Base-by-base conservation (phyloP, 2,329 filamentous ascomycete genomes). In the Dothiorella sarmentorum region DNA sequence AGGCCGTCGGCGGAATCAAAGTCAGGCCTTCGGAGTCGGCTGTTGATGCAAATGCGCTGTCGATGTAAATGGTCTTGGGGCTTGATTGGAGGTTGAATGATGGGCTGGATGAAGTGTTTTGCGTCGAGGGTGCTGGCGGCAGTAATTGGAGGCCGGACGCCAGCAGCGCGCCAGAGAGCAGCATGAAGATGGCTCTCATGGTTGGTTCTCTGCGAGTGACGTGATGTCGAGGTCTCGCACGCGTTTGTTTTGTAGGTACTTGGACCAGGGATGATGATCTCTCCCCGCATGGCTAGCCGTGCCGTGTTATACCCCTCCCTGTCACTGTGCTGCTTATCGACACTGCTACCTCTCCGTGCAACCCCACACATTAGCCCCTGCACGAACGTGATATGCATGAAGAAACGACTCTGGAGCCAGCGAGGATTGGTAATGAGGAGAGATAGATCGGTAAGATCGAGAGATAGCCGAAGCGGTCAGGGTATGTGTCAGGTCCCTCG, bases 1-100 rank as follows among this genome's bases (percentile, higher is more conserved):
- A 62, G 1, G 76, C 77, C 0, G 75, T 76, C 0, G 80, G 80
- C 1, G 80, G 80, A 42, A 82, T 82, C 7, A 82, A 70, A 0
- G 79, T 82, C 26, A 81, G 65, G 1, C 80, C 80, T 51, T 75
- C 68, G 0, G 69, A 68, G 57, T 83, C 80, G 7, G 66, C 69
- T 29, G 61, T 63, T 0, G 69, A 63, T 0, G 77, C 74, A 45
- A 82, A 76, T 1, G 59, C 61, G 0, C 63, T 61, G 3, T 76
- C 66, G 9, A 82, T 73, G 58, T 77, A 82, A 27, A 80, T 72
- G 3, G 65, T 73, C 42, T 64, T 67, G 9, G 65, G 58, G 2
- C 60, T 55, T 11, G 64, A 56, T 22, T 24, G 52, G 26, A 68
- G 52, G 7, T 64, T 65, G 62, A 73, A 72, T 4, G 65, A 40